Conservation (phyloP, 2,329 filamentous ascomycete genomes). For the Colletotrichum musae region DNA sequence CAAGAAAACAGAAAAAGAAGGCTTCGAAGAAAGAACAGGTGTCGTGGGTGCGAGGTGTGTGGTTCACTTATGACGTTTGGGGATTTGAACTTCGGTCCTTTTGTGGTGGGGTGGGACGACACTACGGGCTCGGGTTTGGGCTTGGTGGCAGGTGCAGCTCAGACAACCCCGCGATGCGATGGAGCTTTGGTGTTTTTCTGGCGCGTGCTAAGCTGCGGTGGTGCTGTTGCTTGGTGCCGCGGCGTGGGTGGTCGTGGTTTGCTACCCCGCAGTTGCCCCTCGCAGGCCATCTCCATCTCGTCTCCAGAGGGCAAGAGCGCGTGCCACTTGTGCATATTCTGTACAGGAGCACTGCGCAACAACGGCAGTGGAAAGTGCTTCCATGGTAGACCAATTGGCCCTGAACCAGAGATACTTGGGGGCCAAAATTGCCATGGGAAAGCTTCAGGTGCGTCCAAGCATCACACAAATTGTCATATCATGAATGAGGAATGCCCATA, state of each 20-base stretch:
- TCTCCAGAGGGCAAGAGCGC: slow-evolving; percentile 13
- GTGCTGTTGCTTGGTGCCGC: neutral
- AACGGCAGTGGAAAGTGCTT: neutral
- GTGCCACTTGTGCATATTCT: neutral
- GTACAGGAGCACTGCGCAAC: too few species aligned
- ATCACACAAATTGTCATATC: too few species aligned
- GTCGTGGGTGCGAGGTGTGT: slow-evolving; percentile 2
- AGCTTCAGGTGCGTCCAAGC: too few species aligned
- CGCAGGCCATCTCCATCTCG: slow-evolving; percentile 22
- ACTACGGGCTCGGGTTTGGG: neutral
- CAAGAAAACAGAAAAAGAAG: neutral
- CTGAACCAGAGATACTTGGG: neutral
- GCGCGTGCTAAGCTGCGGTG: slow-evolving; percentile 27
- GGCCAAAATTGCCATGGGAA: too few species aligned
- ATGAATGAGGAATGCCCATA: neutral
- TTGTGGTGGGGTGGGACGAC: slow-evolving; percentile 31
- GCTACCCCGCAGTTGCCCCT: slow-evolving; percentile 43
- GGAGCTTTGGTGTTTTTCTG: slow-evolving; percentile 39
- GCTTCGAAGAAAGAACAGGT: neutral
- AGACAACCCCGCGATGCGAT: slow-evolving; percentile 40
- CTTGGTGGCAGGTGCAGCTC: neutral
- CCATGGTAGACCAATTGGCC: neutral
- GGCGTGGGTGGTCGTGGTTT: neutral
- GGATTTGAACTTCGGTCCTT: slow-evolving; percentile 7
- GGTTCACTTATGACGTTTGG: slow-evolving; percentile 34